These are phyloP conservation scores for Lasiodiplodia citricola DNA, from an alignment of 2,329 filamentous ascomycete species.

Conservation along the genomic window DNA sequence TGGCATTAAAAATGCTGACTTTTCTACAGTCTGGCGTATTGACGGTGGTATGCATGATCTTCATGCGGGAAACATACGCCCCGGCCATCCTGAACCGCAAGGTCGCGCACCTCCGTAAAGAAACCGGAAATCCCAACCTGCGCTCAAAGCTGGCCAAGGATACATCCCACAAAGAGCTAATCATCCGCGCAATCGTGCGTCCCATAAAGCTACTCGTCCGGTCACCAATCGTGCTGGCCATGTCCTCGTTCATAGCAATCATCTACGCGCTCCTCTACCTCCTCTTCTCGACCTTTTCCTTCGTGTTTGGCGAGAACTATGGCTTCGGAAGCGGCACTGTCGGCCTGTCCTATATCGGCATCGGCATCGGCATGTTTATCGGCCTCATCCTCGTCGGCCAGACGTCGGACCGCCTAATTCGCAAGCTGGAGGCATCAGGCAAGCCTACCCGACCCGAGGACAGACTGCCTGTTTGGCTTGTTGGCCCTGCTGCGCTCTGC, in stretches of 20 bases:
- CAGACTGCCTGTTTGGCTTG: conserved; percentile 45
- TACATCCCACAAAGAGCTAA: conserved; percentile 33
- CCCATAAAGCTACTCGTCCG: conserved; percentile 34
- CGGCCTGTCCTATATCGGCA: conserved; percentile 19
- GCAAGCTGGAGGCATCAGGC: conserved; percentile 32
- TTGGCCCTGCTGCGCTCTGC: conserved; percentile 43
- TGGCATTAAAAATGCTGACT: conserved; percentile 26
- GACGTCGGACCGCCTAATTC: conserved; percentile 7
- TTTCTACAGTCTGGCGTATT: neutral
- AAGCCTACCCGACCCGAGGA: conserved; percentile 46
- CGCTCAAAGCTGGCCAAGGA: conserved; percentile 29
- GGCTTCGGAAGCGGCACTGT: neutral
- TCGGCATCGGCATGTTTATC: conserved; percentile 38
- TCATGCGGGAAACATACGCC: conserved; percentile 61
- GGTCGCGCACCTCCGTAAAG: conserved; percentile 63
- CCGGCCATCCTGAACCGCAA: conserved; percentile 55
- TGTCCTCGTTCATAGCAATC: conserved; percentile 27
- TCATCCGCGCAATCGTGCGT: conserved; percentile 31
- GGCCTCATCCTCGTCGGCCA: conserved; percentile 33
- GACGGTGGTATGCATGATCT: conserved; percentile 52
- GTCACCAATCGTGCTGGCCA: conserved; percentile 31
- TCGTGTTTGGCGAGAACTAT: conserved; percentile 17
- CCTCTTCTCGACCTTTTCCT: conserved; percentile 31
- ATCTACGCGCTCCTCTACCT: conserved; percentile 31
- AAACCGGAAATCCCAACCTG: conserved; percentile 54